These are phyloP conservation scores for Myxozyma mucilagina DNA, from an alignment of 805 yeast species.

Conservation along the genomic window DNA sequence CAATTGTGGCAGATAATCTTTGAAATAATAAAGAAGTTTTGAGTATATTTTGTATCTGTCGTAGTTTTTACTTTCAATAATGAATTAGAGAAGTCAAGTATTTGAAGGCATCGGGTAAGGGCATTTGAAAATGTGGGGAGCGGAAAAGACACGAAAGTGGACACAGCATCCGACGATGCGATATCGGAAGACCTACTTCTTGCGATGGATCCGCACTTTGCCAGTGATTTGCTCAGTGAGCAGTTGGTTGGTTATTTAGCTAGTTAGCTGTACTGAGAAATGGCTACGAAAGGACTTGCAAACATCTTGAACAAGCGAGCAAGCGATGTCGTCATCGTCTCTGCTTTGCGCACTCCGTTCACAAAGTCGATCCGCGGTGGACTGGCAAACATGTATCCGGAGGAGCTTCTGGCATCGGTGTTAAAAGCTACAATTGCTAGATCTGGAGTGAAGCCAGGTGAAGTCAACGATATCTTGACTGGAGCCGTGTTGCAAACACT, in stretches of 20 bases:
- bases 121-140: background rate
- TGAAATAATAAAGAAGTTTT: background rate
- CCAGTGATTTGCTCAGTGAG: no score
- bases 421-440: constrained; percentile 39
- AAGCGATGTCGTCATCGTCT: constrained; percentile 42
- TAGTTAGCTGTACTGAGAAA: background rate
- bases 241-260: background rate
- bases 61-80: background rate
- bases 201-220: no score
- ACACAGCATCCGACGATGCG: constrained; percentile 1
- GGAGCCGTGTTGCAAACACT: constrained; percentile 45
- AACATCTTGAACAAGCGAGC: constrained; percentile 11
- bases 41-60: background rate
- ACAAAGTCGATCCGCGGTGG: constrained; percentile 45
- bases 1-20: background rate
- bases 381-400: constrained; percentile 43
- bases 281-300: constrained; percentile 14
- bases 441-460: constrained; percentile 36
- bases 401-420: constrained; percentile 41
- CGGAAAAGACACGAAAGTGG: background rate
- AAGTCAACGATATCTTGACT: constrained; percentile 43
- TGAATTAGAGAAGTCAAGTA: background rate
- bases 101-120: background rate
- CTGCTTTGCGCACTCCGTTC: constrained; percentile 44
- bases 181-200: background rate